Percentiles rank a stretch among this genome's conserved stretches.
Conservation (phyloP, 192 early-diverging fungal species). For the Coemansia erecta region DNA sequence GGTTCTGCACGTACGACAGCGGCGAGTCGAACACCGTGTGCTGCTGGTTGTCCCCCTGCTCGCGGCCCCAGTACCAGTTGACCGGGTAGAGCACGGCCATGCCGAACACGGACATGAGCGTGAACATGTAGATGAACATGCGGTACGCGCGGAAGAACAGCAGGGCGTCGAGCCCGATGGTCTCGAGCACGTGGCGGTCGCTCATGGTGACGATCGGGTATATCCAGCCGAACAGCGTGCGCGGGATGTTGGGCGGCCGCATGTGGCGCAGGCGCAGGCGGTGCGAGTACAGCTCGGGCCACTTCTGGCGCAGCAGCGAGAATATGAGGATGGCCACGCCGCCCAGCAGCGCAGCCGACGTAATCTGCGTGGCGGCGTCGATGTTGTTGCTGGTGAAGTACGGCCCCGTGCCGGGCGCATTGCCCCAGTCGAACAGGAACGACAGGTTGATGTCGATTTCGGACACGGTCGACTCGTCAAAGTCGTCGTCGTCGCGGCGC, state of each 20-base stretch:
- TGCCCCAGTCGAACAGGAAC: slow-evolving; percentile 48
- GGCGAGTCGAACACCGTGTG: slow-evolving; percentile 51
- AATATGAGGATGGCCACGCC: slow-evolving; percentile 32
- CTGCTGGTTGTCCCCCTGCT: slow-evolving; percentile 9
- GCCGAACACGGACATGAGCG: slow-evolving; percentile 29
- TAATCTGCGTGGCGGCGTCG: slow-evolving; percentile 49
- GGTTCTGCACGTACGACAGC: slow-evolving; percentile 21
- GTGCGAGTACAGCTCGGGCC: slow-evolving; percentile 54
- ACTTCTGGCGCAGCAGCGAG: slow-evolving; percentile 43
- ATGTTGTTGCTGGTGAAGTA: slow-evolving; percentile 50
- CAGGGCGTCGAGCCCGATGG: slow-evolving; percentile 49
- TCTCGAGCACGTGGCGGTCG: slow-evolving; percentile 51
- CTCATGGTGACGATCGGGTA: slow-evolving; percentile 48
- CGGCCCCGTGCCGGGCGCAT: slow-evolving; percentile 46
- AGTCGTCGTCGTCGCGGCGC: slow-evolving; percentile 2
- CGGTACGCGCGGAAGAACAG: slow-evolving; percentile 49
- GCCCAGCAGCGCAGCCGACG: slow-evolving; percentile 46
- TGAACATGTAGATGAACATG: slow-evolving; percentile 53
- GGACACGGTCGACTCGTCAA: slow-evolving; percentile 8
- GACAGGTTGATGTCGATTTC: slow-evolving; percentile 35
- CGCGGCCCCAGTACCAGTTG: slow-evolving; percentile 36
- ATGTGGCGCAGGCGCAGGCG: slow-evolving; percentile 49
- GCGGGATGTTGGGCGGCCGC: slow-evolving; percentile 48
- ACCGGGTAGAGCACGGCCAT: slow-evolving; percentile 46
- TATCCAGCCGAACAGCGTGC: slow-evolving; percentile 50